Evolutionary conservation across 225 moss, liverwort and hornwort genomes (phyloP), one percentile per base, ranked within the genome.

Genomic region (Physcomitrellopsis africana): DNA sequence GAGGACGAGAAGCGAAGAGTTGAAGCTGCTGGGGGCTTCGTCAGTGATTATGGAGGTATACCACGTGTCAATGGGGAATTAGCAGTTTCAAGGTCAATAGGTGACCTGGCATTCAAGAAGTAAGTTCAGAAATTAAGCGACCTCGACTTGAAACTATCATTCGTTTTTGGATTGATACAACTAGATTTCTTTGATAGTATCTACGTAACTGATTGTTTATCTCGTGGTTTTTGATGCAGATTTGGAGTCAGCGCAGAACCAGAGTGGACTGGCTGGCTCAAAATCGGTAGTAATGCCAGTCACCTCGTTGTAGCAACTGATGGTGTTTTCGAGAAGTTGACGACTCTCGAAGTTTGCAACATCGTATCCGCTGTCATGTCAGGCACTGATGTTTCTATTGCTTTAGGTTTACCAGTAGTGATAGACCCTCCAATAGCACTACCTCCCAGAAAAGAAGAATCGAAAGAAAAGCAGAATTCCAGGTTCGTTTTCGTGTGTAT

Each of bases 1-100:
- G 83, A 77, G 77, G 93, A 91, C 68, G 93, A 93, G 81, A 82
- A 83, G 58, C 29, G 68, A 44, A 84, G 93, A 75, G 77, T 93
- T 65, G 84, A 87, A 77, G 85, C 71, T 44, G 84, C 89, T 42
- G 93, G 93, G 63, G 93, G 93, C 7, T 81, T 86, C 86, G 76
- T 93, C 19, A 77, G 76, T 61, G 73, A 77, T 77, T 73, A 72
- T 72, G 93, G 93, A 73, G 91, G 84, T 68, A 81, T 93, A 49
- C 84, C 89, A 18, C 89, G 93, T 67, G 91, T 93, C 10, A 93
- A 93, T 81, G 93, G 93, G 54, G 82, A 86, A 72, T 77, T 93
- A 73, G 93, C 93, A 65, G 89, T 93, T 82, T 91, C 93, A 64
- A 89, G 93, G 52, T 86, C 93, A 65, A 86, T 93, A 75, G 93